Percentiles rank a stretch among this genome's conserved stretches.
phyloP scores from a whole-genome alignment of 768 basidiomycete genomes.

The Podaxis sp. region DNA sequence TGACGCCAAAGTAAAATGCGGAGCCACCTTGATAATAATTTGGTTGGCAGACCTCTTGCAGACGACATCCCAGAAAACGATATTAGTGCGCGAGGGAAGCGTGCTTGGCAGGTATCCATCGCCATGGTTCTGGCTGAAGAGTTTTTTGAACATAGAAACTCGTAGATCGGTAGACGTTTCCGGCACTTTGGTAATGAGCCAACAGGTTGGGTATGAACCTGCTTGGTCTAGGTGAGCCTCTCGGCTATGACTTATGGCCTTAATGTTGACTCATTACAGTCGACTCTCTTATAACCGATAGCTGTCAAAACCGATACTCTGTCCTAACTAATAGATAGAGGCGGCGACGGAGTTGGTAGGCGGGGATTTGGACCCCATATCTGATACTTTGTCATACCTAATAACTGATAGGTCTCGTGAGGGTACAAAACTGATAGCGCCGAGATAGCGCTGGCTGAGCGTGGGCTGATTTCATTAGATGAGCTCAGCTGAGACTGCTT shows the following conservation, averaged over 20 bases:
- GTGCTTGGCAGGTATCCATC: background rate
- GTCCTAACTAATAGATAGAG: too few relatives aligned
- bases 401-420: too few relatives aligned
- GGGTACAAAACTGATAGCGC: too few relatives aligned
- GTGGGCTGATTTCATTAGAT: too few relatives aligned
- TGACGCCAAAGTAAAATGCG: background rate
- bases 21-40: background rate
- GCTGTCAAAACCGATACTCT: too few relatives aligned
- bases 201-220: slow-evolving; percentile 34
- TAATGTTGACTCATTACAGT: background rate
- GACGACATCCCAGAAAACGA: background rate
- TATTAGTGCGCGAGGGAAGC: background rate
- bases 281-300: too few relatives aligned
- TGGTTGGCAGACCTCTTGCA: background rate
- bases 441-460: too few relatives aligned
- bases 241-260: slow-evolving; percentile 1
- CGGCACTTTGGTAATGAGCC: background rate
- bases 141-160: background rate
- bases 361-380: too few relatives aligned
- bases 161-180: background rate
- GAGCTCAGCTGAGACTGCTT: too few relatives aligned
- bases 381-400: too few relatives aligned
- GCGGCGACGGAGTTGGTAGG: too few relatives aligned
- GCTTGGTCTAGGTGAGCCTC: slow-evolving; percentile 57
- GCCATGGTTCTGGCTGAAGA: background rate